Base-by-base conservation (phyloP, 2,329 filamentous ascomycete species). In the Calonectria hongkongensis region DNA sequence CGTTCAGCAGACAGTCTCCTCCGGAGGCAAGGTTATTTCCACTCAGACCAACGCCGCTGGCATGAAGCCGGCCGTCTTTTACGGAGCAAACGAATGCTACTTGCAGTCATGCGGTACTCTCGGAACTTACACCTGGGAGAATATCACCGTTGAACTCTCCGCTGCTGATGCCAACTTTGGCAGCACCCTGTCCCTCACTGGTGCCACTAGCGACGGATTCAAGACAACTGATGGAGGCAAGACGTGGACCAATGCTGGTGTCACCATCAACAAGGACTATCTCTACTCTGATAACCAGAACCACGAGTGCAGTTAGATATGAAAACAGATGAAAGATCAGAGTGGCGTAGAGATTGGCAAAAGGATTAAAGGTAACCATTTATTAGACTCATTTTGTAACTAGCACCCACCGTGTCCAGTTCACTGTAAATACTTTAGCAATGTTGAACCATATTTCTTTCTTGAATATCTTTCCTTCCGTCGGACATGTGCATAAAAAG, bases 51-150 rank as follows among this genome's bases (percentile, higher is more conserved):
- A 73, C 43, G 72, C 72, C 12, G 72, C 64, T 30, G 72, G 72
- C n/a, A 73, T 73, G 72, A 71, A 72, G 45, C 72, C 72, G 2
- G 72, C 72, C 2, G 72, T 73, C 18, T 73, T 73, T 25, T 73
- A 73, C 65, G 72, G 72, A 30, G 30, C 72, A 15, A 73, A 73
- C n/a, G 68, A 73, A 47, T 73, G 72, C 69, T 73, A 68, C n/a
- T 47, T 73, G 6, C 72, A 73, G 65, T 47, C 72, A 4, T 73
- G 72, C 45, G 72, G 72, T 5, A 73, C 72, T 3, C 65, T 73
- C 1, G 43, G 56, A 10, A 43, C 47, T 1, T 73, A 73, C 27
- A 68, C 68, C 13, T 73, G 72, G 72, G 48, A 48, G 6, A 73
- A 73, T 10, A 73, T 73, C 30, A 73, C 72, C 1, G 50, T 73